phyloP scores from a whole-genome alignment of 2,329 filamentous ascomycete genomes.

The Claviceps digitariae region DNA sequence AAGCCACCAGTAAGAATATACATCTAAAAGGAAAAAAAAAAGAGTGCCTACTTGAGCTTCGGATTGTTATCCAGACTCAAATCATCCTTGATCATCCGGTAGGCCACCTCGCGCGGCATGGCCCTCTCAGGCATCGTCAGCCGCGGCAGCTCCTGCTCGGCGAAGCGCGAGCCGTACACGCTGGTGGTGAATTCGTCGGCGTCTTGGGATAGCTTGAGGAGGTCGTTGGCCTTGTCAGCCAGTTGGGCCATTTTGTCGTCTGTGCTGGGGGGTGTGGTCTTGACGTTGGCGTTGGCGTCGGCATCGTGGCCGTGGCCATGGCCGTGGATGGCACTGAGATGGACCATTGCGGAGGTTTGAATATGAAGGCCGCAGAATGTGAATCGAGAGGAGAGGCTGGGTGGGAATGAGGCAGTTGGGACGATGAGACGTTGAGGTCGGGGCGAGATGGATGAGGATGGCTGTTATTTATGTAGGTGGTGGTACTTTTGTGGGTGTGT shows the following conservation, averaged over 20 bases:
- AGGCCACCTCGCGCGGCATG: conserved; percentile 89
- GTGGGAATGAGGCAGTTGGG: too few relatives aligned
- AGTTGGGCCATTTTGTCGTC: conserved; percentile 12
- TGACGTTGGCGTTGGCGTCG: background rate
- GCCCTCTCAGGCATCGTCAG: conserved; percentile 78
- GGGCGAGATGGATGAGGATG: too few relatives aligned
- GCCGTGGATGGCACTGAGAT: conserved; percentile 30
- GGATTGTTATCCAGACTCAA: conserved; percentile 84
- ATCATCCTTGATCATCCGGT: conserved; percentile 93
- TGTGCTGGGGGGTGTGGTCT: background rate
- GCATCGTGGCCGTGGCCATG: background rate
- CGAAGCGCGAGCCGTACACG: conserved; percentile 81
- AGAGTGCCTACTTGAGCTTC: conserved; percentile 54
- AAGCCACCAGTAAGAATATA: too few relatives aligned
- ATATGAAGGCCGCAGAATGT: background rate
- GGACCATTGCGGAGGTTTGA: conserved; percentile 29
- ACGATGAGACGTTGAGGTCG: too few relatives aligned
- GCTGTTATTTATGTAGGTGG: too few relatives aligned
- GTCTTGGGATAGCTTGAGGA: conserved; percentile 34
- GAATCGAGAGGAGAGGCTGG: too few relatives aligned
- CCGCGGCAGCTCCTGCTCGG: conserved; percentile 64
- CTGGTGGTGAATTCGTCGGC: conserved; percentile 55
- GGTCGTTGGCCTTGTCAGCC: conserved; percentile 23
- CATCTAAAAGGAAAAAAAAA: too few relatives aligned
- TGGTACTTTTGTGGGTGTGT: too few relatives aligned